These are phyloP conservation scores for Sicyos baderoa DNA, from an alignment of 306 rosid genomes.

Conservation along the genomic window DNA sequence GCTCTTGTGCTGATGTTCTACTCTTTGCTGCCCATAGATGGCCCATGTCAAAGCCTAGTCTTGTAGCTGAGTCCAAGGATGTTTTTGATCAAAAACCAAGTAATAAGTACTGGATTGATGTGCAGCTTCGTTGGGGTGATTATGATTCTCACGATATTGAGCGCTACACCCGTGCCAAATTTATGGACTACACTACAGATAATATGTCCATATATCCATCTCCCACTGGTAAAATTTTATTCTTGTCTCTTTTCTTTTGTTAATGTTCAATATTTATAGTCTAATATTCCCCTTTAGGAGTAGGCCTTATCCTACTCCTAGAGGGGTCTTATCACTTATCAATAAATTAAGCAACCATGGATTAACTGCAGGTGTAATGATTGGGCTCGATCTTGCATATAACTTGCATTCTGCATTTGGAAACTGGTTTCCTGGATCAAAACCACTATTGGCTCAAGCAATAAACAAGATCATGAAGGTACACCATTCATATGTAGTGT, in stretches of 20 bases:
- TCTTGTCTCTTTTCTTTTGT: not conserved
- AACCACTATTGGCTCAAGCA: constrained; percentile 93
- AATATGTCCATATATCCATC: constrained; percentile 99
- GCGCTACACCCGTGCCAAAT: constrained; percentile 95
- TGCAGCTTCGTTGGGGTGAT: constrained; percentile 98
- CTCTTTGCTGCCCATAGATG: constrained; percentile 99
- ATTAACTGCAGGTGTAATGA: constrained; percentile 78
- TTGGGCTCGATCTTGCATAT: constrained; percentile 93
- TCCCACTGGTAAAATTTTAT: constrained; percentile 59
- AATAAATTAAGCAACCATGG: not conserved
- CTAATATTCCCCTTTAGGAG: too few species aligned
- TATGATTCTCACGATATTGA: constrained; percentile 98
- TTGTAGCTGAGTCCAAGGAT: constrained; percentile 96
- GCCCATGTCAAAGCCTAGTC: constrained; percentile 99
- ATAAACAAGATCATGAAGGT: constrained; percentile 99
- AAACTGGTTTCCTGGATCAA: constrained; percentile 99
- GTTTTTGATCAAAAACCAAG: constrained; percentile 98
- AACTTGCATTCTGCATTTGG: constrained; percentile 98
- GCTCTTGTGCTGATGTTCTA: constrained; percentile 95
- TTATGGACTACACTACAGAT: constrained; percentile 97
- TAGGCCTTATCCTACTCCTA: too few species aligned
- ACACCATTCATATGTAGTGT: not conserved
- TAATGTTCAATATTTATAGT: not conserved
- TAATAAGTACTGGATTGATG: constrained; percentile 97
- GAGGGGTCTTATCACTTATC: too few species aligned